A percentile compares a stretch with the other conserved stretches of the same genome.
phyloP scores from a whole-genome alignment of 768 basidiomycete genomes.

The Auricularia heimuer region DNA sequence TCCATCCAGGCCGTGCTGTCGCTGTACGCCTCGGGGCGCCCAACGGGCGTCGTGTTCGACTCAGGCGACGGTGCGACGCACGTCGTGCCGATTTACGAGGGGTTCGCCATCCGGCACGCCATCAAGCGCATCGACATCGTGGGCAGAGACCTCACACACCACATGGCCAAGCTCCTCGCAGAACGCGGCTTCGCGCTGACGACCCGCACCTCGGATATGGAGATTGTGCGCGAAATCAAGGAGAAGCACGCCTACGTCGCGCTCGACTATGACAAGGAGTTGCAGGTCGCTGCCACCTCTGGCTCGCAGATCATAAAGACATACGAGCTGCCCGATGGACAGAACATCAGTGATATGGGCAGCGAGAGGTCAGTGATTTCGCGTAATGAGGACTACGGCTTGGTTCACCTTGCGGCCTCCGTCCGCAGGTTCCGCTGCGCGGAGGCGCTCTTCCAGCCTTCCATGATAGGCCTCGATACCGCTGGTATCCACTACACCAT shows the following conservation, averaged over 20 bases:
- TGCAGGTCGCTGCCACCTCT: constrained; percentile 36
- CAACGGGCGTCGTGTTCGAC: constrained; percentile 10
- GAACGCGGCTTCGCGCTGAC: constrained; percentile 31
- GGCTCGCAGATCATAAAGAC: constrained; percentile 41
- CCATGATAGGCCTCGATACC: constrained; percentile 38
- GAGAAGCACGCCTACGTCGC: constrained; percentile 49
- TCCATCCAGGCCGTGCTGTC: constrained; percentile 9
- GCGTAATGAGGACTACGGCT: neutral
- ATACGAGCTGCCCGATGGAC: constrained; percentile 45
- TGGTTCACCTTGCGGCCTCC: no score
- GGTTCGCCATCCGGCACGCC: constrained; percentile 5
- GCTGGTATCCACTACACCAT: constrained; percentile 44
- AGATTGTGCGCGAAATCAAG: constrained; percentile 46
- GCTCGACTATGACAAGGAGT: constrained; percentile 44
- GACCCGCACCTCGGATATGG: constrained; percentile 33
- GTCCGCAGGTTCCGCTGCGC: constrained; percentile 33
- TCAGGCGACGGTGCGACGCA: constrained; percentile 11
- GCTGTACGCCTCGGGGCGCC: constrained; percentile 10
- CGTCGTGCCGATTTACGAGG: constrained; percentile 11
- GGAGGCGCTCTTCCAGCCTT: constrained; percentile 44
- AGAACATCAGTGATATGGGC: constrained; percentile 40
- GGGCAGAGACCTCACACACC: constrained; percentile 7
- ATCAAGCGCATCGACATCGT: constrained; percentile 5
- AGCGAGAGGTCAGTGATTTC: constrained; percentile 29
- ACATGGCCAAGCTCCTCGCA: constrained; percentile 3